These are phyloP conservation scores for Rhodomyrtus tomentosa DNA, from an alignment of 345 rosid species.

Conservation along the genomic window DNA sequence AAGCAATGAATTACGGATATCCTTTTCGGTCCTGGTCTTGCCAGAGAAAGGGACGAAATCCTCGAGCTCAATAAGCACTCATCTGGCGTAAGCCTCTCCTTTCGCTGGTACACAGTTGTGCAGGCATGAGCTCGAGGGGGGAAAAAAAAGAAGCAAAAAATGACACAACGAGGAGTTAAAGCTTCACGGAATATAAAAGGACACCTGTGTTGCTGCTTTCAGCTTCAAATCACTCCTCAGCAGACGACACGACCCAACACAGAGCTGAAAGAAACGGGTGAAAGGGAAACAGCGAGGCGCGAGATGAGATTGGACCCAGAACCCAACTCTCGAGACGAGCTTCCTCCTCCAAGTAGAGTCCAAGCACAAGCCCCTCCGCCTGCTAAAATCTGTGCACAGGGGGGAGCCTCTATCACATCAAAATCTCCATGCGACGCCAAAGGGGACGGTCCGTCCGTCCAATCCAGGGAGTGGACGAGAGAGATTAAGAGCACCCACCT, in stretches of 20 bases:
- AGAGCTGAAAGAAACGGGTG: background rate
- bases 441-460: background rate
- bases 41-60: background rate
- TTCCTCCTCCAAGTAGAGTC: background rate
- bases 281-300: background rate
- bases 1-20: background rate
- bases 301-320: background rate
- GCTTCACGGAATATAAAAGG: background rate
- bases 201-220: background rate
- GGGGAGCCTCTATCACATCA: background rate
- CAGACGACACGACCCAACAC: background rate
- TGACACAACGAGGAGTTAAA: background rate
- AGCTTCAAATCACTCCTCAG: background rate
- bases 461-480: background rate
- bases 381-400: background rate
- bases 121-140: too few relatives aligned
- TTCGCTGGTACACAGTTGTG: background rate
- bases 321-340: background rate
- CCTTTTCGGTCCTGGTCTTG: background rate
- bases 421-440: background rate
- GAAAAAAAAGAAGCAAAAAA: background rate
- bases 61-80: background rate
- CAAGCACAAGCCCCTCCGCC: background rate
- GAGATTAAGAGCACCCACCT: background rate
- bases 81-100: background rate